Evolutionary conservation across 2,329 filamentous ascomycete genomes (phyloP).

Genomic region (Zarea fungicola): DNA sequence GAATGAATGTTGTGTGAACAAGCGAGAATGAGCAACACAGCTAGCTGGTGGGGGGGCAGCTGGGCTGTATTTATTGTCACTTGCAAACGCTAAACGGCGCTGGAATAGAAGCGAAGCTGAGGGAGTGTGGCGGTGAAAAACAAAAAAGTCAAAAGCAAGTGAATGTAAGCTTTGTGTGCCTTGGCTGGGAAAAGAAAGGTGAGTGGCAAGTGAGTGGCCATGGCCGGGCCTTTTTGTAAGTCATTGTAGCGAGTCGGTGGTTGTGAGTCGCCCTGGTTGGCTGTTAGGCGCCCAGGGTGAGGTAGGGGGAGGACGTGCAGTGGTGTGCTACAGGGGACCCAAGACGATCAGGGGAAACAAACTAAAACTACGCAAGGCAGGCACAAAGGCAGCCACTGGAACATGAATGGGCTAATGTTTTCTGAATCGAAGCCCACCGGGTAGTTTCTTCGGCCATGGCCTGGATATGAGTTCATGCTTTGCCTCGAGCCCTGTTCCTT

Average conservation of each 20-base stretch:
- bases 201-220: not conserved
- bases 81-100: no score
- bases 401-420: no score
- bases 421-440: no score
- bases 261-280: not conserved
- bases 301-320: not conserved
- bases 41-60: no score
- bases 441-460: no score
- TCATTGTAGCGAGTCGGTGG: not conserved
- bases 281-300: not conserved
- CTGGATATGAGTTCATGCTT: no score
- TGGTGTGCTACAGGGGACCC: slow-evolving; percentile 5
- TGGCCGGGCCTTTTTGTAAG: slow-evolving; percentile 6
- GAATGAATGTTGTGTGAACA: not conserved
- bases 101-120: slow-evolving; percentile 2
- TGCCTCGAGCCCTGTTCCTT: no score
- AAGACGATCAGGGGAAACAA: not conserved
- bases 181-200: slow-evolving; percentile 4
- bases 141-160: not conserved
- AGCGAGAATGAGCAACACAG: no score
- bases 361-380: not conserved
- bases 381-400: no score
- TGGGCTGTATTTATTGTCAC: no score
- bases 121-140: no score
- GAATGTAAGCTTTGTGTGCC: not conserved